Percentiles rank a stretch among this genome's conserved stretches.
These are phyloP conservation scores for Fusarium anguioides DNA, from an alignment of 2,329 filamentous ascomycete genomes.

Conservation along the genomic window DNA sequence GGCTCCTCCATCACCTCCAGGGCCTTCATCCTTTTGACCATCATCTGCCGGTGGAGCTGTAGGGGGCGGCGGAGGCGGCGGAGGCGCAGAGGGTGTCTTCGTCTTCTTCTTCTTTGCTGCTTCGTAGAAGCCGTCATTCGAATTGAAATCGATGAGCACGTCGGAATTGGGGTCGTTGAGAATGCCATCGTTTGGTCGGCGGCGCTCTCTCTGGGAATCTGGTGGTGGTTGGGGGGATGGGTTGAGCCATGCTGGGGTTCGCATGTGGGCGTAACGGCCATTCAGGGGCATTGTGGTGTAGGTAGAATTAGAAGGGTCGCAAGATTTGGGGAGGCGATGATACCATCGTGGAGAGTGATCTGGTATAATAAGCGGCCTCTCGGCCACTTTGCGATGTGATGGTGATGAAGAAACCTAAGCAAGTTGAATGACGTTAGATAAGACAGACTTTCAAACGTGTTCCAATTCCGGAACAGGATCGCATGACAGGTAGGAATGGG, in stretches of 20 bases:
- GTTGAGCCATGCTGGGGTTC: conserved; percentile 34
- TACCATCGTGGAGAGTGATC: conserved; percentile 52
- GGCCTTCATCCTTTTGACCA: conserved; percentile 41
- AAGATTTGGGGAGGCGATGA: conserved; percentile 41
- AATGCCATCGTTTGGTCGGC: conserved; percentile 49
- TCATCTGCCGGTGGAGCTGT: conserved; percentile 38
- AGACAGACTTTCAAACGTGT: conserved; percentile 35
- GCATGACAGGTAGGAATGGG: conserved; percentile 34
- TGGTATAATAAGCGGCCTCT: conserved; percentile 40
- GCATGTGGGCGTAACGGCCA: conserved; percentile 46
- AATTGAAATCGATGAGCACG: conserved; percentile 67
- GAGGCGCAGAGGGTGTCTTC: conserved; percentile 48
- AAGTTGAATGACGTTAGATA: conserved; percentile 38
- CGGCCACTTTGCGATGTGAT: conserved; percentile 32
- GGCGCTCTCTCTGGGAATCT: conserved; percentile 37
- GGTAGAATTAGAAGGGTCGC: conserved; percentile 37
- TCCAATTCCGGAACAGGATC: conserved; percentile 22
- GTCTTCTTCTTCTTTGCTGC: conserved; percentile 64
- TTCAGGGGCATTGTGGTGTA: conserved; percentile 48
- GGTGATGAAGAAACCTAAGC: conserved; percentile 29
- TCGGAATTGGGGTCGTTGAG: conserved; percentile 59
- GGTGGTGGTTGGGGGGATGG: conserved; percentile 38
- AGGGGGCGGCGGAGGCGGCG: conserved; percentile 44
- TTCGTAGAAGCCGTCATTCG: conserved; percentile 64
- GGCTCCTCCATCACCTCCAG: conserved; percentile 45